Conservation (phyloP, 2,329 filamentous ascomycete species). For the Sordariomycetes sp. region DNA sequence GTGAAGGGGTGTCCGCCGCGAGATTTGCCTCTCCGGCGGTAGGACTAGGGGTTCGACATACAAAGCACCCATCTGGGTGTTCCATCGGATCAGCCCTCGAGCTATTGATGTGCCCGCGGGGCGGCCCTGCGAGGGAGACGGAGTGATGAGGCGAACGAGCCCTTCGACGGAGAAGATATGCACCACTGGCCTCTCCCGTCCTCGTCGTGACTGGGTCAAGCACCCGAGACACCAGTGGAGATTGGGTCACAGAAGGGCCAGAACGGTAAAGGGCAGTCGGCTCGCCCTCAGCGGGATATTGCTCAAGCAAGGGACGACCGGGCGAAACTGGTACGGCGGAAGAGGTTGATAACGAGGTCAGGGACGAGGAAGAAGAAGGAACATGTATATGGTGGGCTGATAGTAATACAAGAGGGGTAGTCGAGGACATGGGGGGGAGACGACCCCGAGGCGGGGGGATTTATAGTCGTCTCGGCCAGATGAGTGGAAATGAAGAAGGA, state of each 20-base stretch:
- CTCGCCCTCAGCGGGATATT: not conserved
- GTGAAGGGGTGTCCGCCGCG: not conserved
- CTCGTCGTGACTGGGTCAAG: not conserved
- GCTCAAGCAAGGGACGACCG: not conserved
- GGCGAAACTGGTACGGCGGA: not conserved
- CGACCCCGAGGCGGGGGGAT: not conserved
- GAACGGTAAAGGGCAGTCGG: not conserved
- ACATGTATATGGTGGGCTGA: not conserved
- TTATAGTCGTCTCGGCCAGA: not conserved
- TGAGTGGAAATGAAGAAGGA: not conserved
- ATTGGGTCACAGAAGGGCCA: not conserved
- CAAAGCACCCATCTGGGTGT: not conserved
- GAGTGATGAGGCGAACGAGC: not conserved
- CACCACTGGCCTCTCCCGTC: not conserved
- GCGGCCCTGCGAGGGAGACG: not conserved
- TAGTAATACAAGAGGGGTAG: not conserved
- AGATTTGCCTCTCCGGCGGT: not conserved
- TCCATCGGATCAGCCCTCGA: not conserved
- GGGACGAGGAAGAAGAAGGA: not conserved
- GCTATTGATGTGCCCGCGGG: not conserved
- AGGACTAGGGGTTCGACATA: not conserved
- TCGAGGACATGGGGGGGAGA: not conserved
- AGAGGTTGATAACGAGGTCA: not conserved
- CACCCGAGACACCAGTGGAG: not conserved
- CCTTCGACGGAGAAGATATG: not conserved